Evolutionary conservation across 129 eudicot species (phyloP).

Genomic region (Artemisia argyi): DNA sequence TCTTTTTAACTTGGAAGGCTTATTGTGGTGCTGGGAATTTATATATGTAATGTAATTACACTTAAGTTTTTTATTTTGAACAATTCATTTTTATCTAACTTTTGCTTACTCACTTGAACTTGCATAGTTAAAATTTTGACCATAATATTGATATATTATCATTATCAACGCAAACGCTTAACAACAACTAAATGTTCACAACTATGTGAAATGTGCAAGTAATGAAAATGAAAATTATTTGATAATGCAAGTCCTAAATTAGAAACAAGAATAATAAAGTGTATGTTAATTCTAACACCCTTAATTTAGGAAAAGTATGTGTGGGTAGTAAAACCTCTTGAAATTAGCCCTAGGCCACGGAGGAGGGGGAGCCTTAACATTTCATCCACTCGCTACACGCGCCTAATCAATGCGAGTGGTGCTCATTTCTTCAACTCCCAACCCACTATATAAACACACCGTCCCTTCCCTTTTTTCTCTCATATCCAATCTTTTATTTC

Average conservation of each 20-base stretch:
- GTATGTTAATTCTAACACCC: slow-evolving; percentile 10
- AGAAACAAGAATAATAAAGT: background rate
- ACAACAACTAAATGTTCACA: too few species aligned
- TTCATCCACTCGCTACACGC: slow-evolving; percentile 26
- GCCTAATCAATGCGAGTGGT: slow-evolving; percentile 40
- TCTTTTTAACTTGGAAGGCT: too few species aligned
- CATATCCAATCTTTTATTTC: slow-evolving; percentile 20
- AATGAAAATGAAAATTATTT: background rate
- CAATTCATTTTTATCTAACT: too few species aligned
- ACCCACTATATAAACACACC: slow-evolving; percentile 38
- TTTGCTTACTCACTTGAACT: too few species aligned
- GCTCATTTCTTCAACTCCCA: background rate
- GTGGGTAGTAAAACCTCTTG: slow-evolving; percentile 52
- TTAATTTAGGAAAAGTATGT: slow-evolving; percentile 39
- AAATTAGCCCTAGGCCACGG: slow-evolving; percentile 57
- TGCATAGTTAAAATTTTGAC: too few species aligned
- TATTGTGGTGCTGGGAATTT: too few species aligned
- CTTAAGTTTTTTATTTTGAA: too few species aligned
- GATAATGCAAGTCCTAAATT: background rate
- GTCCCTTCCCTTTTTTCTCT: slow-evolving; percentile 17
- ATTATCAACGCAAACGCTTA: too few species aligned
- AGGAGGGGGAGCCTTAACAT: slow-evolving; percentile 39
- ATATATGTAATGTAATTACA: too few species aligned
- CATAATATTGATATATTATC: too few species aligned
- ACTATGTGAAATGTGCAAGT: background rate